A percentile compares a stretch with the other conserved stretches of the same genome.
Evolutionary conservation across 148 eudicot species (phyloP).

Genomic region (Diospyros kaki): DNA sequence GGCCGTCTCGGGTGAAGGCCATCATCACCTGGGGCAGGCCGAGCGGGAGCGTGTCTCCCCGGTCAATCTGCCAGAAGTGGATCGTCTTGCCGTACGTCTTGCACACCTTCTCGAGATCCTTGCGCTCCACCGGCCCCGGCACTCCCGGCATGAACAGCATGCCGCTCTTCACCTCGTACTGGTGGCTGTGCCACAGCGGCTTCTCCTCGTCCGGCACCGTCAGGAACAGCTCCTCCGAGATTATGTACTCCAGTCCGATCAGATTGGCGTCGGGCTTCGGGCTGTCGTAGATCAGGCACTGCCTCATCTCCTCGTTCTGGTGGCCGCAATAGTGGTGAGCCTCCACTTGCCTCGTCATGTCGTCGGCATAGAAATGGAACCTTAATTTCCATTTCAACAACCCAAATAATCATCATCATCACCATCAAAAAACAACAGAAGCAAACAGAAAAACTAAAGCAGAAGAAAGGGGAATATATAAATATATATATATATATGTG

Average conservation of each 20-base stretch:
- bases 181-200: constrained; percentile 81
- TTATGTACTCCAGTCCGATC: constrained; percentile 75
- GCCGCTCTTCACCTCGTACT: constrained; percentile 89
- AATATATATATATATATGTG: too few species aligned
- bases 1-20: constrained; percentile 91
- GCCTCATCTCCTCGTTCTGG: constrained; percentile 84
- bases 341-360: constrained; percentile 89
- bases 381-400: constrained; percentile 16
- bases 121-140: constrained; percentile 60
- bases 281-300: constrained; percentile 80
- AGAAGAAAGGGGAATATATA: too few species aligned
- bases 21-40: constrained; percentile 92
- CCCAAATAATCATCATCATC: too few species aligned
- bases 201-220: constrained; percentile 78
- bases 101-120: constrained; percentile 68
- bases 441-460: too few species aligned
- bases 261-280: constrained; percentile 61
- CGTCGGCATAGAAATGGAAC: constrained; percentile 76
- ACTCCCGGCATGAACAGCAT: constrained; percentile 68
- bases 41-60: constrained; percentile 68
- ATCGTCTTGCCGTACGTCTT: constrained; percentile 75
- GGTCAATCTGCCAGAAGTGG: constrained; percentile 90
- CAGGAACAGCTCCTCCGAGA: constrained; percentile 67
- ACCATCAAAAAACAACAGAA: too few species aligned
- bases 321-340: constrained; percentile 93